Evolutionary conservation across 2,329 filamentous ascomycete species (phyloP).

Genomic region (Fusarium veterinarium): DNA sequence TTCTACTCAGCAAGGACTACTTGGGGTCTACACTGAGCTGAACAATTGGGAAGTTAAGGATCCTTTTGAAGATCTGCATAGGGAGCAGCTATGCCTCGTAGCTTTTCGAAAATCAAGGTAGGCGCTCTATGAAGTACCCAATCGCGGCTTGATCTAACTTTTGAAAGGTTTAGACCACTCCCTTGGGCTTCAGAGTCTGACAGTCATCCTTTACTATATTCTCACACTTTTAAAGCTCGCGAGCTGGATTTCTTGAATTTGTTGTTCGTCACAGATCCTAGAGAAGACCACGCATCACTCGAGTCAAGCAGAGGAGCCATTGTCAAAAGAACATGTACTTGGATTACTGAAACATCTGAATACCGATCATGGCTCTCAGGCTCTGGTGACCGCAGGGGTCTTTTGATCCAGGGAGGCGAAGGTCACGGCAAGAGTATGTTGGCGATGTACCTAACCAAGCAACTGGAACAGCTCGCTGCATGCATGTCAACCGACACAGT

Average conservation of each 20-base stretch:
- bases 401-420: background rate
- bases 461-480: background rate
- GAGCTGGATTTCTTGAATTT: background rate
- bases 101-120: background rate
- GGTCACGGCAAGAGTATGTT: slow-evolving; percentile 22
- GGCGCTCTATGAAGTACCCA: background rate
- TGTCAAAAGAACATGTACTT: background rate
- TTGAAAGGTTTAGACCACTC: background rate
- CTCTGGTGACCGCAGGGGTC: background rate
- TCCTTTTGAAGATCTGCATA: background rate
- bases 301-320: too few relatives aligned
- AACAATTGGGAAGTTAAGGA: background rate
- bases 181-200: background rate
- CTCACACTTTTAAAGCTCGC: background rate
- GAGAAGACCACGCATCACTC: too few relatives aligned
- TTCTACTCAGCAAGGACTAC: background rate
- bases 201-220: background rate
- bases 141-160: background rate
- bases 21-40: background rate
- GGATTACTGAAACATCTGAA: background rate
- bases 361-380: slow-evolving; percentile 9
- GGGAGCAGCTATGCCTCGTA: background rate
- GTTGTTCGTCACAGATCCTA: slow-evolving; percentile 8
- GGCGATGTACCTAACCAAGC: background rate
- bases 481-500: background rate